A percentile compares a stretch with the other conserved stretches of the same genome.
phyloP scores from a whole-genome alignment of 305 asterid species.

The Coffea humblotiana region DNA sequence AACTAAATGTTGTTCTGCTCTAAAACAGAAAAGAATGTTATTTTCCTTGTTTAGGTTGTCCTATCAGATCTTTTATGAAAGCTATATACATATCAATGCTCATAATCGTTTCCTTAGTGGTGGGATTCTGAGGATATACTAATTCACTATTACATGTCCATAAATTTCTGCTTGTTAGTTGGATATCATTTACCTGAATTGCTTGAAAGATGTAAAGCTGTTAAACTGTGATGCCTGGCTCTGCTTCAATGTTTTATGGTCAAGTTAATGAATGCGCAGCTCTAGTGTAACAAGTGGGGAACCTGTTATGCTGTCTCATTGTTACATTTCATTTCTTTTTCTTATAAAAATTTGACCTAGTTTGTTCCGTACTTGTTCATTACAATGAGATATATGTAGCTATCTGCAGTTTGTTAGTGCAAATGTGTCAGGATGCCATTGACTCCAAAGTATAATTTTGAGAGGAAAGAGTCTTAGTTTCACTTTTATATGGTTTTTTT shows the following conservation, averaged over 20 bases:
- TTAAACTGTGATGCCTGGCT: background rate
- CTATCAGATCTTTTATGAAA: background rate
- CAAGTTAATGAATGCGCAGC: background rate
- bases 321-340: background rate
- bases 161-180: background rate
- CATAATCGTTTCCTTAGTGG: background rate
- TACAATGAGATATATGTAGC: background rate
- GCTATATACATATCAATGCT: background rate
- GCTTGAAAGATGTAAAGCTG: background rate
- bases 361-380: background rate
- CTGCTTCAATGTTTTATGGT: background rate
- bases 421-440: background rate
- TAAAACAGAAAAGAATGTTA: background rate
- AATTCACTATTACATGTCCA: background rate
- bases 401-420: background rate
- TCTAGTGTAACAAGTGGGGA: too few species aligned
- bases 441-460: background rate
- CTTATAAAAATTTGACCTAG: too few species aligned
- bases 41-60: background rate
- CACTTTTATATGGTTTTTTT: background rate
- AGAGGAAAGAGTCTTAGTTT: background rate
- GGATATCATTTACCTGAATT: background rate
- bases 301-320: too few species aligned
- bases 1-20: background rate
- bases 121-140: background rate